phyloP scores from a whole-genome alignment of 306 rosid species.

The Dryas drummondii region DNA sequence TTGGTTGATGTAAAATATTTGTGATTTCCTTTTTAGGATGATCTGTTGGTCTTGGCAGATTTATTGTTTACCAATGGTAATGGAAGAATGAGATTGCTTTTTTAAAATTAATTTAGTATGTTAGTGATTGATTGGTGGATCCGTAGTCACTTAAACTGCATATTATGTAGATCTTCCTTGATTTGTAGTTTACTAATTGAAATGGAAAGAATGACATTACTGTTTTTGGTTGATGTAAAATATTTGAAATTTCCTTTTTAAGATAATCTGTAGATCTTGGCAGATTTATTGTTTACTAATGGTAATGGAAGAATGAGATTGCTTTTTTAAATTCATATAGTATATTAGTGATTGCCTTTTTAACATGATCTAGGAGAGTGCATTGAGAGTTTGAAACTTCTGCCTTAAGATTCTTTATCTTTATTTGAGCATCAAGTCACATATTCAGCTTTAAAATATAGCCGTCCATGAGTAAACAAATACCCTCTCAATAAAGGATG shows the following conservation, averaged over 20 bases:
- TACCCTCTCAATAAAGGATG: slow-evolving; percentile 42
- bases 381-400: slow-evolving; percentile 40
- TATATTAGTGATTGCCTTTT: slow-evolving; percentile 13
- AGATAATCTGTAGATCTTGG: background rate
- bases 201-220: background rate
- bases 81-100: slow-evolving; percentile 9
- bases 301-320: slow-evolving; percentile 9
- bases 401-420: slow-evolving; percentile 55
- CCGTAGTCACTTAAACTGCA: slow-evolving; percentile 19
- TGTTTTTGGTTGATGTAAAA: background rate
- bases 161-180: slow-evolving; percentile 10
- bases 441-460: slow-evolving; percentile 34
- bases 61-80: background rate
- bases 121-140: slow-evolving; percentile 7
- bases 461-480: slow-evolving; percentile 37
- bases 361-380: slow-evolving; percentile 27
- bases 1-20: background rate
- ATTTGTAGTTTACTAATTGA: slow-evolving; percentile 6
- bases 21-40: background rate
- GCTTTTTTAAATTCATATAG: background rate
- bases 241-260: background rate
- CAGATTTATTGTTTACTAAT: background rate
- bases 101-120: background rate
- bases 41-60: background rate
- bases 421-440: slow-evolving; percentile 31